Evolutionary conservation across 345 rosid species (phyloP), one percentile per base, ranked within the genome.

Genomic region (Brassica incana): DNA sequence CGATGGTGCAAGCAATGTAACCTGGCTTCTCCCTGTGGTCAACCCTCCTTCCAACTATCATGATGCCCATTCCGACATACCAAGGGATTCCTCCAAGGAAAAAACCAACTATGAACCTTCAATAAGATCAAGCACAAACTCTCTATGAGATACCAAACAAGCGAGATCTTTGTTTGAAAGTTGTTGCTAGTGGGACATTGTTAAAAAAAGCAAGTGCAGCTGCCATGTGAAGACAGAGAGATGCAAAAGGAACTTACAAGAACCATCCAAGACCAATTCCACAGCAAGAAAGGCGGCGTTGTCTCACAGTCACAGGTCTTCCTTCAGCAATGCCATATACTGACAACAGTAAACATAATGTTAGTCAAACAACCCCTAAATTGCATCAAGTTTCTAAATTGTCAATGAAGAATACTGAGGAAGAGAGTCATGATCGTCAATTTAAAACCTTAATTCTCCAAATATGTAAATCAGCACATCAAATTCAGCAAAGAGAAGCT

Each of bases 11-110:
- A 63, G 97, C 97, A 78, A 94, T 76, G 78, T 90, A 92, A 85
- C 97, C 97, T 30, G 99, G 94, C 73, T 95, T 95, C 87, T 95
- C 97, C 67, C 95, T 82, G 79, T 81, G 72, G 83, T 95, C 97
- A 33, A 92, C 75, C 79, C 94, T 86, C 82, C 94, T 85, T 62
- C 87, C 85, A 79, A 91, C 90, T 43, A 89, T 56, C 65, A 94
- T 80, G 76, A 92, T 5, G 65, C 86, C 56, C 75, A 90, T 30
- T 43, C 99, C 99, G 35, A 89, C 0, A 75, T 95, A 92, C 98
- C 98, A 92, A 8, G 99, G 99, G 85, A 95, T 85, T 72, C 86
- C 85, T 54, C 88, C 97, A 79, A 90, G 85, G 87, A 95, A 88
- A 87, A 95, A 95, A 23, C 99, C 97, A 68, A 86, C 79, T 16